Conservation (phyloP, 139 green algal genomes). For the Volvox reticuliferus region DNA sequence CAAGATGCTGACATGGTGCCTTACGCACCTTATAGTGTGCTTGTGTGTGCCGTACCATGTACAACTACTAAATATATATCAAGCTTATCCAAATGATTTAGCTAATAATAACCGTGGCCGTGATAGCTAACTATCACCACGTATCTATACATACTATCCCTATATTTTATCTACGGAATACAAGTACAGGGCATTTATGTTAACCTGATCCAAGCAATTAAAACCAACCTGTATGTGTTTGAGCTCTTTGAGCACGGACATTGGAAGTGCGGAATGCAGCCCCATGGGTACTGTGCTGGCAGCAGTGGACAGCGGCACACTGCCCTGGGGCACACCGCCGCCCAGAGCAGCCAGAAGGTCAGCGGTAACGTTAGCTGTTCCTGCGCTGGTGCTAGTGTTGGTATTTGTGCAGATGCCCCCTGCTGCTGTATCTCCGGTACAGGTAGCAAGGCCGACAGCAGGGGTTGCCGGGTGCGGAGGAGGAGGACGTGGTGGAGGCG, state of each 20-base stretch:
- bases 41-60: too few relatives aligned
- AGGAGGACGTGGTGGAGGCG: background rate
- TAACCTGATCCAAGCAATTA: too few relatives aligned
- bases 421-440: background rate
- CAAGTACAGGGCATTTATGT: too few relatives aligned
- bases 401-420: background rate
- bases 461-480: background rate
- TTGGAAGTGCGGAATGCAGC: background rate
- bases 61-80: too few relatives aligned
- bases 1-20: too few relatives aligned
- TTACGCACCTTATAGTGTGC: too few relatives aligned
- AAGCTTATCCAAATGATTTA: too few relatives aligned
- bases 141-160: too few relatives aligned
- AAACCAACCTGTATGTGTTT: background rate
- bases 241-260: conserved; percentile 10
- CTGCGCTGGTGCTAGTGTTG: background rate
- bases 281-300: background rate
- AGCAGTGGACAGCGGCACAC: background rate
- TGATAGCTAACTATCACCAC: too few relatives aligned
- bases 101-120: too few relatives aligned
- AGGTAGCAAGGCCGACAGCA: too few relatives aligned
- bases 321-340: background rate
- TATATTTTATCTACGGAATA: too few relatives aligned
- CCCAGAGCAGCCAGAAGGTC: background rate
- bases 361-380: background rate